Conservation (phyloP, 805 yeast species). For the Pichia cabralensis region DNA sequence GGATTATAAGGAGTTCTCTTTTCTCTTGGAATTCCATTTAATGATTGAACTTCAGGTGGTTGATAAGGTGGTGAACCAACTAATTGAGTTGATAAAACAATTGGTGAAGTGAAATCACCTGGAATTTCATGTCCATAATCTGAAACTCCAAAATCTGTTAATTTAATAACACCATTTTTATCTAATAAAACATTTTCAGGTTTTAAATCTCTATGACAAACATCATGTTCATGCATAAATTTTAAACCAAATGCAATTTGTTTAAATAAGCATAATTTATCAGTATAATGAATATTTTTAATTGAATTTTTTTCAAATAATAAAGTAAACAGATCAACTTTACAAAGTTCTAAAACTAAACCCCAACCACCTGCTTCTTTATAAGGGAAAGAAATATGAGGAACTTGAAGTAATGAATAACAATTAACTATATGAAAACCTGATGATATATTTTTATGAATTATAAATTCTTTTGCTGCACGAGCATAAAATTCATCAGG, state of each 20-base stretch:
- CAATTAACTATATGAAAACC: constrained; percentile 60
- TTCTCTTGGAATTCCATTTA: constrained; percentile 29
- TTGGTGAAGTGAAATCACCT: constrained; percentile 38
- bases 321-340: constrained; percentile 47
- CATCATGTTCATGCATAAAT: constrained; percentile 62
- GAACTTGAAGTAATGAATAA: constrained; percentile 45
- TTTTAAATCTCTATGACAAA: constrained; percentile 89
- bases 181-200: constrained; percentile 84
- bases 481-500: constrained; percentile 66
- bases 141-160: constrained; percentile 92
- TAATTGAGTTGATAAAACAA: constrained; percentile 35
- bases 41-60: constrained; percentile 67
- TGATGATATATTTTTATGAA: constrained; percentile 44
- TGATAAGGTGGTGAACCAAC: constrained; percentile 83
- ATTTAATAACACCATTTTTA: constrained; percentile 44
- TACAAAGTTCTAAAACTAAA: constrained; percentile 56
- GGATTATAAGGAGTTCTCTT: constrained; percentile 56
- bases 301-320: constrained; percentile 55
- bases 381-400: constrained; percentile 45
- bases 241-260: constrained; percentile 58
- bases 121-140: constrained; percentile 55
- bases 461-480: constrained; percentile 59
- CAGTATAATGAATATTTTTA: constrained; percentile 39
- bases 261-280: constrained; percentile 63
- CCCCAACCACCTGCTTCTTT: constrained; percentile 70